These are phyloP conservation scores for Trichomonas gallinae DNA, from an alignment of 208 protist species.

Conservation along the genomic window DNA sequence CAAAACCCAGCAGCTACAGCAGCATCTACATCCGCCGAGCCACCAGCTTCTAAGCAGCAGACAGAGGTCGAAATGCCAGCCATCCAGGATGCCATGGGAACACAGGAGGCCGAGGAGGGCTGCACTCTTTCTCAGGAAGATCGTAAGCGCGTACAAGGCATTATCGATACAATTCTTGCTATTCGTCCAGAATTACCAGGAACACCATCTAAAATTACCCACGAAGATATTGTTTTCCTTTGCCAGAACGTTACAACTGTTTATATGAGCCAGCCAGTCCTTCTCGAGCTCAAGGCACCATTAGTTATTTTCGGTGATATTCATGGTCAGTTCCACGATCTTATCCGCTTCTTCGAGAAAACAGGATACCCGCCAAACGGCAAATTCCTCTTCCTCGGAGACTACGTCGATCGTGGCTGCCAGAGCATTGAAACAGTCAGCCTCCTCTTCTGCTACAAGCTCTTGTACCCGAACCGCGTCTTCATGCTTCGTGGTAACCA, in stretches of 20 bases:
- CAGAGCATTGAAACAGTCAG: conserved; percentile 91
- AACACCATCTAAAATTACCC: not conserved
- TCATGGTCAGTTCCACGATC: conserved; percentile 98
- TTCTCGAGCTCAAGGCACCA: conserved; percentile 54
- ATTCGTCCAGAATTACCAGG: not conserved
- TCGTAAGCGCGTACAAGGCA: not conserved
- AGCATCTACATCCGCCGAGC: not conserved
- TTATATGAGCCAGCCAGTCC: conserved; percentile 46
- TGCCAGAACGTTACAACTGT: conserved; percentile 36
- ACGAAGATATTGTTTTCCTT: conserved; percentile 25
- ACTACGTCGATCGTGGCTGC: conserved; percentile 98
- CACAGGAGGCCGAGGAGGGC: not conserved
- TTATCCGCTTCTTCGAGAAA: conserved; percentile 98
- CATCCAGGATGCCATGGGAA: not conserved
- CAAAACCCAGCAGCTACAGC: not conserved
- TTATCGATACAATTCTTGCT: not conserved
- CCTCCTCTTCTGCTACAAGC: conserved; percentile 79
- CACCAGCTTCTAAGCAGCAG: not conserved
- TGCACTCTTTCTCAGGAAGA: not conserved
- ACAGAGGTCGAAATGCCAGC: not conserved
- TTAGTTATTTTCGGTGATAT: conserved; percentile 74
- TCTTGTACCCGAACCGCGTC: conserved; percentile 41
- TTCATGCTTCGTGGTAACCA: conserved; percentile 91
- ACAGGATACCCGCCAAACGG: conserved; percentile 83
- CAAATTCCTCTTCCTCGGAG: conserved; percentile 97